Conservation (phyloP, 352 stramenopile genomes). For the Globisporangium lucens region DNA sequence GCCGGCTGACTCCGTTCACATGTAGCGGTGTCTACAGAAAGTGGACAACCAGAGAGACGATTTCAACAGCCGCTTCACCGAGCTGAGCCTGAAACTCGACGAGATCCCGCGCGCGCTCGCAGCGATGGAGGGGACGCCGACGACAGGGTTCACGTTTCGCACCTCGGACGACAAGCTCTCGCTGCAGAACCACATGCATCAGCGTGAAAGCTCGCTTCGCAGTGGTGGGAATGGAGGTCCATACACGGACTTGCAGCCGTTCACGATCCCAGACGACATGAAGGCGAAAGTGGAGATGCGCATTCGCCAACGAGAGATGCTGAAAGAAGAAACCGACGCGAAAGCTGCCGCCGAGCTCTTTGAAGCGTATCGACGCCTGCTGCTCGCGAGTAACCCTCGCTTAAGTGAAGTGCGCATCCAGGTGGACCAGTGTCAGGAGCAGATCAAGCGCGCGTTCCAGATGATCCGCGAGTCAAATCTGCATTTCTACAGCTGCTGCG, state of each 20-base stretch:
- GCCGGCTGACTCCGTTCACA: not conserved
- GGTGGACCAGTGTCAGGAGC: slow-evolving; percentile 62
- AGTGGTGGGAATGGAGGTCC: slow-evolving; percentile 24
- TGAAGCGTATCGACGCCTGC: slow-evolving; percentile 57
- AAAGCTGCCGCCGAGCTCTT: slow-evolving; percentile 42
- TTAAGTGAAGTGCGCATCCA: slow-evolving; percentile 57
- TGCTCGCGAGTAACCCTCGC: slow-evolving; percentile 56
- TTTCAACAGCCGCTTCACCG: slow-evolving; percentile 53
- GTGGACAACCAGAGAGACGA: slow-evolving; percentile 65
- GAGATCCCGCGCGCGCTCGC: slow-evolving; percentile 52
- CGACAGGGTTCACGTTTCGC: slow-evolving; percentile 46
- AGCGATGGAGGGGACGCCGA: slow-evolving; percentile 33
- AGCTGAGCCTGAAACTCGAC: slow-evolving; percentile 62
- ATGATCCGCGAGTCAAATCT: slow-evolving; percentile 64
- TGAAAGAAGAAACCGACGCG: slow-evolving; percentile 46
- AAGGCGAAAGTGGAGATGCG: slow-evolving; percentile 66
- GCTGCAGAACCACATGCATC: slow-evolving; percentile 46
- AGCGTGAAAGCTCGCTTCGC: slow-evolving; percentile 15
- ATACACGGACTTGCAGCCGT: slow-evolving; percentile 67
- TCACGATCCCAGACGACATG: slow-evolving; percentile 81
- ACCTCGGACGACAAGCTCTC: slow-evolving; percentile 51
- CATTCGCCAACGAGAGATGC: slow-evolving; percentile 54
- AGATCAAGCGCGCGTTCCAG: slow-evolving; percentile 64
- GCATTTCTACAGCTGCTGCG: slow-evolving; percentile 59
- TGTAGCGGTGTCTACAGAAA: slow-evolving; percentile 34